Evolutionary conservation across 1,284 basidiomycete species (phyloP), one percentile per base, ranked within the genome.

Genomic region (Cutaneotrichosporon cutaneum): DNA sequence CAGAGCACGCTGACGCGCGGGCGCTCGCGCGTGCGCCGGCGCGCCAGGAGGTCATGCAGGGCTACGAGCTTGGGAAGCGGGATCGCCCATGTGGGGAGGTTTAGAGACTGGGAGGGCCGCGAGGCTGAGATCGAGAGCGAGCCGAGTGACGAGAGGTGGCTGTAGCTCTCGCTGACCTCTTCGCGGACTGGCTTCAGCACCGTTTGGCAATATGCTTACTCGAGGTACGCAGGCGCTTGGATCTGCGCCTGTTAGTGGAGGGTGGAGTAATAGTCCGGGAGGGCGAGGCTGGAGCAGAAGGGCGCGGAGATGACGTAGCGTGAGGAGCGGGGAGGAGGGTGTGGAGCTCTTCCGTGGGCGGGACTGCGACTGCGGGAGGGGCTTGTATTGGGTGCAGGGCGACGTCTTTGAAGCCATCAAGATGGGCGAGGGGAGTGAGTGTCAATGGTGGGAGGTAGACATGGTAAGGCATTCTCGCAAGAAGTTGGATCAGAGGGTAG

Each of bases 51-150:
- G 0, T 54, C 21, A 3, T 58, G 51, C 0, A 77, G 65, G 4
- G 62, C 44, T 0, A 62, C 58, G 5, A 77, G 67, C 54, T 65
- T 70, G 6, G 67, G 57, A 10, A 75, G 54, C 0, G 74, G 72
- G 54, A 77, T 61, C 11, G 54, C 45, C 76, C 76, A 77, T 45
- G 52, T 60, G 0, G 76, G 76, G 14, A 77, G 53, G 52, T 72
- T 62, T 3, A 73, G 48, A 10, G 68, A 68, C 24, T 56, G 63
- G 26, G 68, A 61, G 2, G 61, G 59, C 26, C 59, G 54, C 14
- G 67, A 54, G 16, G 44, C 55, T 7, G 68, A 64, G 3, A 68
- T 50, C 2, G 69, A 68, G 3, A 64, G 59, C 21, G 71, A 71
- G 56, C 70, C 69, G 6, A 75, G 61, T 7, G 75, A 75, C 26